Evolutionary conservation across 371 early-diverging fungal species (phyloP).

Genomic region (Capniomyces stellatus): DNA sequence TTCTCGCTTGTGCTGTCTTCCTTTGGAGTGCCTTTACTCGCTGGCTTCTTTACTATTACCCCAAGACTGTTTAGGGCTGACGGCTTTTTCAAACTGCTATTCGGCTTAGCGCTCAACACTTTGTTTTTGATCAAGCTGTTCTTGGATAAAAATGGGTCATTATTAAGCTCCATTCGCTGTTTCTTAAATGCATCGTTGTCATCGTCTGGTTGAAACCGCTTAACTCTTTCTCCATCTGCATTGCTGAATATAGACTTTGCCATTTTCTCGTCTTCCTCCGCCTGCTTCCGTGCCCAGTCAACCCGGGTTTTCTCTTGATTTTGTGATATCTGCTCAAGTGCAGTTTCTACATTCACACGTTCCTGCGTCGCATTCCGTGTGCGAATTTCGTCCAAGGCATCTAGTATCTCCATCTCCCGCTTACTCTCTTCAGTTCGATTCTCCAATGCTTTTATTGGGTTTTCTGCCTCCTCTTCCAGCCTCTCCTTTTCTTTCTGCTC

Average conservation of each 20-base stretch:
- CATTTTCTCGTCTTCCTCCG: slow-evolving; percentile 45
- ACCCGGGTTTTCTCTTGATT: neutral
- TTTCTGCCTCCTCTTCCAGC: slow-evolving; percentile 61
- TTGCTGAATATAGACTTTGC: slow-evolving; percentile 45
- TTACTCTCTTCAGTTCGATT: slow-evolving; percentile 81
- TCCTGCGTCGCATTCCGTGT: slow-evolving; percentile 71
- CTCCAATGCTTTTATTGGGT: slow-evolving; percentile 88
- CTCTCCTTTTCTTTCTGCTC: slow-evolving; percentile 31
- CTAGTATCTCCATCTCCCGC: slow-evolving; percentile 90
- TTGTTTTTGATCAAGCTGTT: neutral
- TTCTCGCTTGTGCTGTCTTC: too few species aligned
- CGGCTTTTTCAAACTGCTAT: neutral
- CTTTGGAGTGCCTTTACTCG: too few species aligned
- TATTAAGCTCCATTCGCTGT: neutral
- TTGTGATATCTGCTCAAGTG: neutral
- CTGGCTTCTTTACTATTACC: neutral
- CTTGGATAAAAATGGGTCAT: too few species aligned
- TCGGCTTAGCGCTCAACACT: neutral
- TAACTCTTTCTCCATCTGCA: slow-evolving; percentile 49
- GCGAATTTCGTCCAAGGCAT: slow-evolving; percentile 85
- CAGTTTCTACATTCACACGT: slow-evolving; percentile 40
- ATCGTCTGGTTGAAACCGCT: too few species aligned
- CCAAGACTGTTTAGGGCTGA: neutral
- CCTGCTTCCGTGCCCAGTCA: too few species aligned
- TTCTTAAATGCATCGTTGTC: too few species aligned